These are phyloP conservation scores for Populus davidiana DNA, from an alignment of 345 rosid genomes.

Conservation along the genomic window DNA sequence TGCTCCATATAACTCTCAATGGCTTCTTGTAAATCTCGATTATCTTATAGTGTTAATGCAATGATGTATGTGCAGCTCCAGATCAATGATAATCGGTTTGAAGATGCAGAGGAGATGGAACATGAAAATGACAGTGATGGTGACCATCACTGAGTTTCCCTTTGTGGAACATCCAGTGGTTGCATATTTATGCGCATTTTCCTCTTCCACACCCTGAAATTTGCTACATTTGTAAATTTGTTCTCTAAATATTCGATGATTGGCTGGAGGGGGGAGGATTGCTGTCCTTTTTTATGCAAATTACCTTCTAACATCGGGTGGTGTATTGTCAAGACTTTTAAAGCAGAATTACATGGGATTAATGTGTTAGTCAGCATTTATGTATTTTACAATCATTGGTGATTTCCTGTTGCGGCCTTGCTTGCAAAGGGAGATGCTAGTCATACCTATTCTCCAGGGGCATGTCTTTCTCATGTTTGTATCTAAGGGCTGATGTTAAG, in stretches of 20 bases:
- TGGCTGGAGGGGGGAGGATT: neutral
- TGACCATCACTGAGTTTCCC: conserved; percentile 23
- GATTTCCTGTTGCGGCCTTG: neutral
- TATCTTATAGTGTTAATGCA: neutral
- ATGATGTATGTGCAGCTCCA: conserved; percentile 55
- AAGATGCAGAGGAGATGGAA: conserved; percentile 89
- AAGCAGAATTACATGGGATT: neutral
- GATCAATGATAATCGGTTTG: conserved; percentile 80
- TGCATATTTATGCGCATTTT: neutral
- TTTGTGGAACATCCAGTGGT: neutral
- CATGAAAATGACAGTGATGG: conserved; percentile 31
- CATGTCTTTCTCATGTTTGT: neutral
- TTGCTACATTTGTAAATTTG: neutral
- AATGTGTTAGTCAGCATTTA: neutral
- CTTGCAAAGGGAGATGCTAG: neutral
- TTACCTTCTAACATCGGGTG: neutral
- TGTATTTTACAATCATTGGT: neutral
- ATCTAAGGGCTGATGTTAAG: neutral
- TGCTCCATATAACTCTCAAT: neutral
- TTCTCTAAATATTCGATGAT: neutral
- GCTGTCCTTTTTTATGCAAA: neutral
- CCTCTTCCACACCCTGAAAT: neutral
- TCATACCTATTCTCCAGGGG: neutral
- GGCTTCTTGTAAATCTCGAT: neutral
- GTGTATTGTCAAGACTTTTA: neutral